Evolutionary conservation across 1,284 basidiomycete genomes (phyloP).

Genomic region (Tylopilus orsonianus): DNA sequence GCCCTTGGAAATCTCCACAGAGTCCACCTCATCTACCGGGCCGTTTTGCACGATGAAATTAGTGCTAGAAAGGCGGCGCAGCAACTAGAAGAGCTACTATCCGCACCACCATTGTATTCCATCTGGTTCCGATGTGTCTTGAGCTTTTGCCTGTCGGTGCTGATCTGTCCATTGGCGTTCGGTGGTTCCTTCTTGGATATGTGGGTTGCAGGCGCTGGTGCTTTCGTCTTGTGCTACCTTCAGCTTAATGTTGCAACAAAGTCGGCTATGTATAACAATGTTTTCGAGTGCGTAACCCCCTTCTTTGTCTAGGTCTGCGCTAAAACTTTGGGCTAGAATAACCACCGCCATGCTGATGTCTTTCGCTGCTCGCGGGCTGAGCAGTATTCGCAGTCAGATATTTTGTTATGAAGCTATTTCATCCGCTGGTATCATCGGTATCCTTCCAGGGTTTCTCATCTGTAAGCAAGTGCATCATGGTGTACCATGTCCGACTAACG

Average conservation of each 20-base stretch:
- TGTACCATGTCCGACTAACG: constrained; percentile 10
- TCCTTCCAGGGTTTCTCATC: constrained; percentile 82
- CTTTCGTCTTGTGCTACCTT: constrained; percentile 63
- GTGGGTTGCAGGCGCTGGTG: constrained; percentile 71
- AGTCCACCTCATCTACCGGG: constrained; percentile 74
- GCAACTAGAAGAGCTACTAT: constrained; percentile 49
- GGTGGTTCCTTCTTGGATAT: constrained; percentile 84
- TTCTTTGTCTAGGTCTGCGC: constrained; percentile 5
- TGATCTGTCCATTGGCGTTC: constrained; percentile 83
- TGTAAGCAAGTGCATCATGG: constrained; percentile 45
- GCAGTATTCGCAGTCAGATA: constrained; percentile 67
- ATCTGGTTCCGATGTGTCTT: constrained; percentile 59
- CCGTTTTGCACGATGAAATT: constrained; percentile 83
- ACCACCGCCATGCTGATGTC: constrained; percentile 80
- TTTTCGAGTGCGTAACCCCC: constrained; percentile 73
- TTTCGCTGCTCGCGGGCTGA: constrained; percentile 75
- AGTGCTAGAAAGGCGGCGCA: constrained; percentile 69
- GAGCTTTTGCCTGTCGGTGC: constrained; percentile 67
- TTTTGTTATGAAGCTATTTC: constrained; percentile 90
- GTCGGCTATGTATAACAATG: constrained; percentile 79
- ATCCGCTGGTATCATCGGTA: constrained; percentile 77
- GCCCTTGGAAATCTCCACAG: constrained; percentile 75
- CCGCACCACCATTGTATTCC: constrained; percentile 59
- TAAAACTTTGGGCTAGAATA: constrained; percentile 51
- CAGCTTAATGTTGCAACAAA: constrained; percentile 72